Conservation (phyloP, 1,284 basidiomycete species). For the Ganoderma meredithae region DNA sequence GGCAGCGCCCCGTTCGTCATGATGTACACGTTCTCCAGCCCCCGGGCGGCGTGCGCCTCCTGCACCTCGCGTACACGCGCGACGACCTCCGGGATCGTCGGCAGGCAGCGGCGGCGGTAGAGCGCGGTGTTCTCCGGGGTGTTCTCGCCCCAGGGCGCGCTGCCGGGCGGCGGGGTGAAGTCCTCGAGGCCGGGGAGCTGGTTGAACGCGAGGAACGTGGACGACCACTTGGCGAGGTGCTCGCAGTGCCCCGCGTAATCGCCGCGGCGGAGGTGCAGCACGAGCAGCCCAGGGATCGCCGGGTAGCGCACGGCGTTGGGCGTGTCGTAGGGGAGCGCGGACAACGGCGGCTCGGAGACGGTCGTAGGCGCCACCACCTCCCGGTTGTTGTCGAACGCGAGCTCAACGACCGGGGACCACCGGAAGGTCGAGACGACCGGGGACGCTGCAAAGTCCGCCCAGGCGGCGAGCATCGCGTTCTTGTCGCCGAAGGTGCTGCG, state of each 20-base stretch:
- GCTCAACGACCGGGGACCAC: constrained; percentile 51
- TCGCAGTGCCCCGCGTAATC: constrained; percentile 64
- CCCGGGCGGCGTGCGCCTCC: constrained; percentile 34
- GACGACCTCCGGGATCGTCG: constrained; percentile 53
- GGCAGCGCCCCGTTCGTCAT: constrained; percentile 60
- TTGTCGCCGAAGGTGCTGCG: constrained; percentile 46
- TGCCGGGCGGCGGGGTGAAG: constrained; percentile 41
- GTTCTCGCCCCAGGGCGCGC: constrained; percentile 35
- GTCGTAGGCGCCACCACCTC: constrained; percentile 42
- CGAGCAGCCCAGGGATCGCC: constrained; percentile 53
- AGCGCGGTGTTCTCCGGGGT: constrained; percentile 39
- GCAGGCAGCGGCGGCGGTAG: constrained; percentile 57
- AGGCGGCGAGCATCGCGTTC: constrained; percentile 46
- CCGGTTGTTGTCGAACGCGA: constrained; percentile 47
- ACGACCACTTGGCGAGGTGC: constrained; percentile 52
- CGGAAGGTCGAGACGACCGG: constrained; percentile 47
- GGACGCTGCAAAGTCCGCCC: constrained; percentile 46
- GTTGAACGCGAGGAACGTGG: constrained; percentile 53
- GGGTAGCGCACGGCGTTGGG: constrained; percentile 34
- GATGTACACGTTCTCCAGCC: constrained; percentile 53
- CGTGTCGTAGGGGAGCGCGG: constrained; percentile 22
- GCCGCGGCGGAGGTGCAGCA: constrained; percentile 67
- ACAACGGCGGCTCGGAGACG: constrained; percentile 29
- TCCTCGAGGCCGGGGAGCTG: constrained; percentile 52
- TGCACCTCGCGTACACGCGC: constrained; percentile 48